phyloP scores from a whole-genome alignment of 2,329 filamentous ascomycete genomes.

The Epichloe amarillans region DNA sequence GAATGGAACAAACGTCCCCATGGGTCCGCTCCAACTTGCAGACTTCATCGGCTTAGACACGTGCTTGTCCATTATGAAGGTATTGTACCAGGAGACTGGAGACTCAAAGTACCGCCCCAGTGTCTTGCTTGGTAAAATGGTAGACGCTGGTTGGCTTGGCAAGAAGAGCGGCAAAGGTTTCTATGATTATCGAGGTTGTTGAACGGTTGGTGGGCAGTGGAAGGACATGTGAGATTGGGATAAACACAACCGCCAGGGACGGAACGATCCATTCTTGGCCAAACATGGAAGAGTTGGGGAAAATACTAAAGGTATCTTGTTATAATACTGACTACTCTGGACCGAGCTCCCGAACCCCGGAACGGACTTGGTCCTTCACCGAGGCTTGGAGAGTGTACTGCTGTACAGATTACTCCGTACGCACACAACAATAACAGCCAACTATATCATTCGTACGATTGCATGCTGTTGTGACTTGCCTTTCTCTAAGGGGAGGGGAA shows the following conservation, averaged over 20 bases:
- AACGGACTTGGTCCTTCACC: not conserved
- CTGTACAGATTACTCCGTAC: not conserved
- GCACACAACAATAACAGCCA: not conserved
- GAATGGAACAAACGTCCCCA: conserved; percentile 96
- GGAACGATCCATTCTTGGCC: not conserved
- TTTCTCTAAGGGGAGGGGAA: not conserved
- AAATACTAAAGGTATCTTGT: not conserved
- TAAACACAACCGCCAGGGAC: not conserved
- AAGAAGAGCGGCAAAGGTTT: conserved; percentile 97
- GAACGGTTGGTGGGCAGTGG: not conserved
- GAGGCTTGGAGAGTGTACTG: not conserved
- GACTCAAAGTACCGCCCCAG: conserved; percentile 93
- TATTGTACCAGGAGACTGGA: conserved; percentile 78
- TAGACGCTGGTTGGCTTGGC: conserved; percentile 92
- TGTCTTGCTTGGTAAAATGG: conserved; percentile 83
- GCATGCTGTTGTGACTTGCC: not conserved
- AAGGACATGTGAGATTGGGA: not conserved
- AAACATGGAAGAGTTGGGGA: not conserved
- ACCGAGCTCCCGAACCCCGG: not conserved
- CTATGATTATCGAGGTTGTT: conserved; percentile 57
- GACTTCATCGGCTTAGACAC: conserved; percentile 98
- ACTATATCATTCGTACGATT: not conserved
- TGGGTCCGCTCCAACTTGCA: conserved; percentile 86
- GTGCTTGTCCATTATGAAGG: conserved; percentile 93
- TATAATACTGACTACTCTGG: too few species aligned